Base-by-base conservation (phyloP, 2,329 filamentous ascomycete species). In the Cladosporium cucumerinum region DNA sequence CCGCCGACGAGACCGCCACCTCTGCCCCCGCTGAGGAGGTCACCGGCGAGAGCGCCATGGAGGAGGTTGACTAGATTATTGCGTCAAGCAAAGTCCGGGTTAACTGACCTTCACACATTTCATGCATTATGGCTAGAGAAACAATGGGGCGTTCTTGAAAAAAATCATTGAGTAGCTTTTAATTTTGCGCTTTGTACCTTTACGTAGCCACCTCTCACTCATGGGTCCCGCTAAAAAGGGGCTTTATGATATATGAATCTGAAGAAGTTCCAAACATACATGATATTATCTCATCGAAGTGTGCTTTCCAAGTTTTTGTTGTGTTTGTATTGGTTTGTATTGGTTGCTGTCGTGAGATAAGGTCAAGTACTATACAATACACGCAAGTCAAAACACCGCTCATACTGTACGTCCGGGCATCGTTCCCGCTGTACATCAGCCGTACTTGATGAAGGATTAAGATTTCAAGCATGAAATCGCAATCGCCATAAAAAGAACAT, bases 41-140 rank as follows among this genome's bases (percentile, higher is more conserved):
- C 65, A 83, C 89, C 70, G 90, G 89, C 74, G 93, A 97, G 88
- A 96, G 90, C 84, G 89, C 93, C 80, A 99, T 99, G 95, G 95
- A 99, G 89, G 95, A 99, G 88, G 95, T 99, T 79, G 95, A 99
- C 87, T 99, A 96, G 75, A 82, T 73, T 57, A 10, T 21, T 28
- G 55, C 55, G 34, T 25, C 32, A 57, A 57, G 55, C 34, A 34
- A 25, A 39, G 34, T 57, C 55, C 26, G 55, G 32, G 55, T 57
- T 46, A 34, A 57, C 55, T 57, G 23, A 57, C 23, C 28, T 26
- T 30, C n/a, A 28, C 32, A 26, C 23, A 43, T 58, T 58, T 62
- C 49, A 62, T 62, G 59, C 59, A 62, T 62, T 28, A 62, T 46
- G 59, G 59, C 59, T 62, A 54, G 59, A 62, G 59, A 39, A 61